Conservation (phyloP, 768 basidiomycete species). For the Termitomyces sp. region DNA sequence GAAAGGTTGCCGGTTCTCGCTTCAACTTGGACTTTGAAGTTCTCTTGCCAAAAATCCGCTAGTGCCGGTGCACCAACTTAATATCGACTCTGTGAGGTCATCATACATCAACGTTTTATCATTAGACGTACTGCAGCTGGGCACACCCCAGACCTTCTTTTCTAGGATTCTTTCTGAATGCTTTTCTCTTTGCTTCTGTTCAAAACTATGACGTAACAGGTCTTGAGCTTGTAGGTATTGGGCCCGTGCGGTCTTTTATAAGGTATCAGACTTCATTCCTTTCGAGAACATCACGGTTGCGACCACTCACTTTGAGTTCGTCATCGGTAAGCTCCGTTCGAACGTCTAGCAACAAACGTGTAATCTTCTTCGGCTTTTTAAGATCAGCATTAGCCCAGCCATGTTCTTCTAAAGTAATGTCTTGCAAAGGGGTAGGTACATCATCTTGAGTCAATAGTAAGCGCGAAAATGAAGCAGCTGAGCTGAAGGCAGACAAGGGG, state of each 20-base stretch:
- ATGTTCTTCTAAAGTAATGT: slow-evolving; percentile 27
- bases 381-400: slow-evolving; percentile 16
- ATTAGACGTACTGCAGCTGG: slow-evolving; percentile 53
- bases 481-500: slow-evolving; percentile 22
- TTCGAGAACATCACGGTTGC: background rate
- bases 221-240: slow-evolving; percentile 68
- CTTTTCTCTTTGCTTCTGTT: slow-evolving; percentile 56
- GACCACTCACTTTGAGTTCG: slow-evolving; percentile 61
- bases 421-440: slow-evolving; percentile 23
- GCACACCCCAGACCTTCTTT: slow-evolving; percentile 66
- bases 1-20: slow-evolving; percentile 48
- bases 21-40: slow-evolving; percentile 69
- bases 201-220: slow-evolving; percentile 46
- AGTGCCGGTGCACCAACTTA: slow-evolving; percentile 67
- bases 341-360: slow-evolving; percentile 61
- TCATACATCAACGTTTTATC: background rate
- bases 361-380: slow-evolving; percentile 47
- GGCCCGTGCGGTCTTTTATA: slow-evolving; percentile 53
- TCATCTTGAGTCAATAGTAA: slow-evolving; percentile 42
- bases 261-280: slow-evolving; percentile 4
- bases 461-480: slow-evolving; percentile 38
- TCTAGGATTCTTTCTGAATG: slow-evolving; percentile 52
- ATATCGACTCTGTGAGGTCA: background rate
- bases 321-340: slow-evolving; percentile 82
- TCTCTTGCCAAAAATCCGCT: slow-evolving; percentile 72